Conservation (phyloP, 495 filamentous ascomycete species). For the Neurospora sublineolata region DNA sequence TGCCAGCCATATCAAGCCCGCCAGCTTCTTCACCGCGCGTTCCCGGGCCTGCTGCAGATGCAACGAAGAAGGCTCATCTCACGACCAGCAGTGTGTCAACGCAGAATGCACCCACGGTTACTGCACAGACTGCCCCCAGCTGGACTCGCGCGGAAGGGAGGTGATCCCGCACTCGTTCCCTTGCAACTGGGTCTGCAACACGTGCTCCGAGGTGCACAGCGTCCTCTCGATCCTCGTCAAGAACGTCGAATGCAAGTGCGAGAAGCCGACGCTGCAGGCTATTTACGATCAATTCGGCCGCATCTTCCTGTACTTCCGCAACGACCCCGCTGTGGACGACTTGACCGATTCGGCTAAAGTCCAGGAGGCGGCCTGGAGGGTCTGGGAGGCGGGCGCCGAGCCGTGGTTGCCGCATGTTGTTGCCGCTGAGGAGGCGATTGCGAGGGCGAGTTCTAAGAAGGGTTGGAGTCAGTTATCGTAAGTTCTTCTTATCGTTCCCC, state of each 20-base stretch:
- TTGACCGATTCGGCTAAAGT: slow-evolving; percentile 16
- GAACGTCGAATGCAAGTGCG: slow-evolving; percentile 10
- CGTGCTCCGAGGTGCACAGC: slow-evolving; percentile 11
- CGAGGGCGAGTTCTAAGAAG: slow-evolving; percentile 8
- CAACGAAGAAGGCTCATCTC: not conserved
- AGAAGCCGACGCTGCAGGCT: slow-evolving; percentile 15
- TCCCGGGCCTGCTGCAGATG: slow-evolving; percentile 11
- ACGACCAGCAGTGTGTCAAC: not conserved
- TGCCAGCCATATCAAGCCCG: slow-evolving; percentile 7
- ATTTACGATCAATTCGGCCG: slow-evolving; percentile 25
- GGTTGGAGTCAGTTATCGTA: slow-evolving; percentile 10
- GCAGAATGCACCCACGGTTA: slow-evolving; percentile 5
- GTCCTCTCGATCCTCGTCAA: slow-evolving; percentile 12
- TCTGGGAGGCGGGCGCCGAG: slow-evolving; percentile 16
- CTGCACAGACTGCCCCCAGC: slow-evolving; percentile 6
- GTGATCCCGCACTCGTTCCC: slow-evolving; percentile 16
- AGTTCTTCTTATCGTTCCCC: too few species aligned
- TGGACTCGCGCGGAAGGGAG: slow-evolving; percentile 2
- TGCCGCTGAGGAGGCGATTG: slow-evolving; percentile 14
- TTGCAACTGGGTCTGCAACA: slow-evolving; percentile 19
- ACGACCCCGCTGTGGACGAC: slow-evolving; percentile 19
- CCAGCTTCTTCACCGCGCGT: slow-evolving; percentile 7
- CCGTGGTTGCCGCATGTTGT: slow-evolving; percentile 10
- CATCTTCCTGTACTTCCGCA: slow-evolving; percentile 21
- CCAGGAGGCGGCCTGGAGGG: slow-evolving; percentile 17